Evolutionary conservation across 2,329 filamentous ascomycete species (phyloP), one percentile per base, ranked within the genome.

Genomic region (Cercospora sp.): DNA sequence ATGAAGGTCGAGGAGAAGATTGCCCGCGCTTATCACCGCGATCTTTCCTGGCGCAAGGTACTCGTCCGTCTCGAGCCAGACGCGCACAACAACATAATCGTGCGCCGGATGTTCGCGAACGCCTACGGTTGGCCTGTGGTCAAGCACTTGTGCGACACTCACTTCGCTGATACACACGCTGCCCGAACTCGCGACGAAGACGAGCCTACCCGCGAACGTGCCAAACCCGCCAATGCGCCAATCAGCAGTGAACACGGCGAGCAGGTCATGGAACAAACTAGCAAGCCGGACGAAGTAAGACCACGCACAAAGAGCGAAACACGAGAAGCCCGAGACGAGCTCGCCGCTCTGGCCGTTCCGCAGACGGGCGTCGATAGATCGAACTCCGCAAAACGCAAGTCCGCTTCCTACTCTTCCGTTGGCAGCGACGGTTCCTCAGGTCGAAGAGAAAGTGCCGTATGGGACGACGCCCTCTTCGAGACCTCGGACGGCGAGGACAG

Each of bases 1-100:
- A 94, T 98, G 88, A 92, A 91, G 70, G 93, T 98, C 0, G 95
- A 99, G 79, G 95, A 99, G 79, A 98, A 97, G 81, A 99, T 99
- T 72, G 95, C 95, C 1, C 88, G 95, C 58, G 95, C 93, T 13
- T 99, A 99, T 80, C 95, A 99, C 79, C 89, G 89, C 12, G 93
- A 93, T 70, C 81, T 99, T 20, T 92, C 92, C 1, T 99, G 95
- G 95, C 91, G 95, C 57, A 99, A 99, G 78, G 95, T 99, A 1
- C 87, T 99, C 3, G 95, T 99, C 13, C 91, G 95, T 64, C 85
- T 99, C 2, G 94, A 99, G 77, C 95, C 95, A 0, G 95, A 99
- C 80, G 95, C 95, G 0, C 95, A 99, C 82, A 99, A 99, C 80
- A 99, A 99, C 79, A 96, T 99, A 72, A 91, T 98, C 68, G 95